These are phyloP conservation scores for Craterostigma plantagineum DNA, from an alignment of 257 asterid species.

Conservation along the genomic window DNA sequence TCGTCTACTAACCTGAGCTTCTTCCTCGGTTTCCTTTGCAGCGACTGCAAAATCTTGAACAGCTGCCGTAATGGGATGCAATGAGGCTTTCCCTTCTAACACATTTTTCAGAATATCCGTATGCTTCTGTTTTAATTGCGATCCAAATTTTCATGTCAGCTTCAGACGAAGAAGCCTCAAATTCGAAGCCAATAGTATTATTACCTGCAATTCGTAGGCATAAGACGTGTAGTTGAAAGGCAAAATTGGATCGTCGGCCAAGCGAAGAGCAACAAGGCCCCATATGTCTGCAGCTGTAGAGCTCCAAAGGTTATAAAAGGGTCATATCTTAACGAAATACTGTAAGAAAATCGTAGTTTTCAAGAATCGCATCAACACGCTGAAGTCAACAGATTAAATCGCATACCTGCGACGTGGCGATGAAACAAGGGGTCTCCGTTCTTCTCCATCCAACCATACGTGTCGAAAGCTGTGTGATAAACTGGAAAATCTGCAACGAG, in stretches of 20 bases:
- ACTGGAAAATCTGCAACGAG: conserved; percentile 63
- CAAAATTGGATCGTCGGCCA: conserved; percentile 66
- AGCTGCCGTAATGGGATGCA: conserved; percentile 42
- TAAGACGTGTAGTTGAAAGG: conserved; percentile 77
- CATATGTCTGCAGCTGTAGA: conserved; percentile 64
- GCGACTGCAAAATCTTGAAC: conserved; percentile 42
- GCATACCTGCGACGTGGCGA: conserved; percentile 68
- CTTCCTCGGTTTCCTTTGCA: conserved; percentile 29
- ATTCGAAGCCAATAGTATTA: too few species aligned
- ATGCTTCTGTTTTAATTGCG: conserved; percentile 37
- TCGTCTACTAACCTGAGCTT: conserved; percentile 65
- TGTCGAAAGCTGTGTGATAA: conserved; percentile 89
- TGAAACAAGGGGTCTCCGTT: conserved; percentile 77
- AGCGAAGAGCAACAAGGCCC: conserved; percentile 83
- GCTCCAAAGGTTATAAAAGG: conserved; percentile 1
- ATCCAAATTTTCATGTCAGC: background rate
- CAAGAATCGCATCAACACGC: too few species aligned
- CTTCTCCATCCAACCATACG: conserved; percentile 72
- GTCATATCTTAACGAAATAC: background rate
- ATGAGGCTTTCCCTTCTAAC: conserved; percentile 36
- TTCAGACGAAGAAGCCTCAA: too few species aligned
- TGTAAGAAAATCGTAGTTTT: too few species aligned
- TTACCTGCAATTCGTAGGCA: conserved; percentile 69
- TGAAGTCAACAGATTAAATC: too few species aligned
- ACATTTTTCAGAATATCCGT: conserved; percentile 19